These are phyloP conservation scores for Zasmidium citrigriseum DNA, from an alignment of 2,329 filamentous ascomycete genomes.

Conservation along the genomic window DNA sequence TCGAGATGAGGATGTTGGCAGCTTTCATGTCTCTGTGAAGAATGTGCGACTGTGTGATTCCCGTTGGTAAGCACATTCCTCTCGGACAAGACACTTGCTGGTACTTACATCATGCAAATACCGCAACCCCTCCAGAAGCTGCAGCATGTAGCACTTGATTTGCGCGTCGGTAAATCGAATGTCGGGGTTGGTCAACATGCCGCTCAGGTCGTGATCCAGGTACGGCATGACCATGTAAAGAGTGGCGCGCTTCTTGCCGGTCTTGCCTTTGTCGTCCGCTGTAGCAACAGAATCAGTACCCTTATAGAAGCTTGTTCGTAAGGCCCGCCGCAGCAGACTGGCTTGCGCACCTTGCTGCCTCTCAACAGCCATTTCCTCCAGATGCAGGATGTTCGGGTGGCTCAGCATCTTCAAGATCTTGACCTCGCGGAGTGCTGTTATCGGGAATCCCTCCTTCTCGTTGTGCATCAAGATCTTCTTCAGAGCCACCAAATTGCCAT, in stretches of 20 bases:
- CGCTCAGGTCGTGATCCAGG: conserved; percentile 98
- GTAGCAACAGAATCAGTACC: conserved; percentile 10
- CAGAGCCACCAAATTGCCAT: conserved; percentile 75
- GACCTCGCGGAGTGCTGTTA: conserved; percentile 94
- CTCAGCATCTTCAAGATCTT: conserved; percentile 95
- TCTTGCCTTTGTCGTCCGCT: conserved; percentile 36
- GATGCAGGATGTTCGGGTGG: conserved; percentile 79
- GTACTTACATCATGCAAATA: conserved; percentile 76
- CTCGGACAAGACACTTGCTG: background rate
- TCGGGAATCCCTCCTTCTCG: conserved; percentile 99
- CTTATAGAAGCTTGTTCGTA: conserved; percentile 3
- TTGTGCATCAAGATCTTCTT: conserved; percentile 99
- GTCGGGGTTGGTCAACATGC: conserved; percentile 89
- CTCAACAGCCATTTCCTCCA: conserved; percentile 97
- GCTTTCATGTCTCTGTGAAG: conserved; percentile 99
- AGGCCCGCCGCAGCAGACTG: conserved; percentile 2
- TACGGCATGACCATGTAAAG: conserved; percentile 99
- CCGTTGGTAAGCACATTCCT: background rate
- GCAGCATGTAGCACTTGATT: conserved; percentile 97
- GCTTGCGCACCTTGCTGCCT: conserved; percentile 66
- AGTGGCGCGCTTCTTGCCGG: conserved; percentile 64
- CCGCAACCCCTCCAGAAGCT: conserved; percentile 82
- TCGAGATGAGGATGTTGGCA: conserved; percentile 94
- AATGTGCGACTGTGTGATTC: conserved; percentile 58
- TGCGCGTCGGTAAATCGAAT: conserved; percentile 85